A percentile compares a stretch with the other conserved stretches of the same genome.
phyloP scores from a whole-genome alignment of 768 basidiomycete species.

The Boletus huronensis region DNA sequence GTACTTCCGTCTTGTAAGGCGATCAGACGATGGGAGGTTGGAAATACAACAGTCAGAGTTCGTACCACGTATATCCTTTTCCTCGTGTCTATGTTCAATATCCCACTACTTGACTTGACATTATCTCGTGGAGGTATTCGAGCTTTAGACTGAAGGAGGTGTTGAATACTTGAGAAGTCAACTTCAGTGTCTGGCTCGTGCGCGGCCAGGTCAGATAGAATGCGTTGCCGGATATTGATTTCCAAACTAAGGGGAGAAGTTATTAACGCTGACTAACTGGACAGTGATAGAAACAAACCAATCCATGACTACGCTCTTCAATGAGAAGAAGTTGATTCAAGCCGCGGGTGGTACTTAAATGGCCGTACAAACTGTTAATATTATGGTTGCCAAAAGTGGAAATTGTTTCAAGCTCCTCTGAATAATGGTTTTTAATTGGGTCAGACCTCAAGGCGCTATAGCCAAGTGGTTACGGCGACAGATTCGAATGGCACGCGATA shows the following conservation, averaged over 20 bases:
- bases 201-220: constrained; percentile 69
- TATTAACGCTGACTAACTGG: not conserved
- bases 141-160: constrained; percentile 60
- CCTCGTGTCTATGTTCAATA: constrained; percentile 21
- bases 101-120: constrained; percentile 12
- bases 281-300: constrained; percentile 35
- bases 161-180: constrained; percentile 45
- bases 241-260: constrained; percentile 52
- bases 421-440: no score
- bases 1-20: constrained; percentile 55
- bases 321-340: not conserved
- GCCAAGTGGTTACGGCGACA: constrained; percentile 79
- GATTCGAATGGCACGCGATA: constrained; percentile 47
- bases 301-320: constrained; percentile 38
- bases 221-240: constrained; percentile 71
- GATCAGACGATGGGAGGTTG: not conserved
- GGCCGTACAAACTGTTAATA: no score
- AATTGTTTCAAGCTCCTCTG: no score
- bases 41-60: not conserved
- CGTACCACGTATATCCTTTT: constrained; percentile 57
- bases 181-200: constrained; percentile 49
- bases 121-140: constrained; percentile 36
- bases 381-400: no score
- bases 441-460: constrained; percentile 42
- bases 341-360: no score